A percentile compares a stretch with the other conserved stretches of the same genome.
Evolutionary conservation across 371 early-diverging fungal genomes (phyloP).

Genomic region (Apophysomyces trapeziformis): DNA sequence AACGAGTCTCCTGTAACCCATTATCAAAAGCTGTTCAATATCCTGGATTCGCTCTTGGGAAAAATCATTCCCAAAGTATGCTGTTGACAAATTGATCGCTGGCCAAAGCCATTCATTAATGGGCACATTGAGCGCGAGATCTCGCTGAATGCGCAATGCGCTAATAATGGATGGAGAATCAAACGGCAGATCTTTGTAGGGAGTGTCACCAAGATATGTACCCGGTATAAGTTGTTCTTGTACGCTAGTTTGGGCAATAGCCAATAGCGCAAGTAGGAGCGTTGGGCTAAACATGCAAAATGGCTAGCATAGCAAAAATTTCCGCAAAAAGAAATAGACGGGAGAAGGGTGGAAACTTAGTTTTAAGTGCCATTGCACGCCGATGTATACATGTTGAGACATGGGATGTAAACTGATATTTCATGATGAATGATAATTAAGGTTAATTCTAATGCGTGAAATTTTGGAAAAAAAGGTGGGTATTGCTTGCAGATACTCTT

Average conservation of each 20-base stretch:
- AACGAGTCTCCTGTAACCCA: slow-evolving; percentile 46
- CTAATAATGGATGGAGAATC: slow-evolving; percentile 22
- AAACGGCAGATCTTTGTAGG: slow-evolving; percentile 30
- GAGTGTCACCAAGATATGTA: slow-evolving; percentile 29
- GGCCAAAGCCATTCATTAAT: slow-evolving; percentile 48
- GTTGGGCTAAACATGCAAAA: background rate
- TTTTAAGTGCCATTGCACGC: background rate
- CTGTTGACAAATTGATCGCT: slow-evolving; percentile 34
- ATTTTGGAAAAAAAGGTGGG: background rate
- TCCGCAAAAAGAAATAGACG: slow-evolving; percentile 1
- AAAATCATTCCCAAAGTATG: slow-evolving; percentile 42
- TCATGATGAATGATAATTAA: background rate
- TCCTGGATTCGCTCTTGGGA: slow-evolving; percentile 21
- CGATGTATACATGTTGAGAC: background rate
- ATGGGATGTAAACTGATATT: background rate
- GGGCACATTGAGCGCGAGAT: slow-evolving; percentile 43
- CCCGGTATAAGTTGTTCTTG: slow-evolving; percentile 4
- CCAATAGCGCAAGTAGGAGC: background rate
- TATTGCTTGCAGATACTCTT: background rate
- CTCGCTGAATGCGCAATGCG: slow-evolving; percentile 44
- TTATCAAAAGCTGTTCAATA: slow-evolving; percentile 21
- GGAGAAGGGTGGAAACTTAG: background rate
- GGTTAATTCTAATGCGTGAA: background rate
- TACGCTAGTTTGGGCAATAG: background rate
- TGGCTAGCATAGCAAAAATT: background rate